These are phyloP conservation scores for Ganoderma leucocontextum DNA, from an alignment of 1,284 basidiomycete genomes.

Conservation along the genomic window DNA sequence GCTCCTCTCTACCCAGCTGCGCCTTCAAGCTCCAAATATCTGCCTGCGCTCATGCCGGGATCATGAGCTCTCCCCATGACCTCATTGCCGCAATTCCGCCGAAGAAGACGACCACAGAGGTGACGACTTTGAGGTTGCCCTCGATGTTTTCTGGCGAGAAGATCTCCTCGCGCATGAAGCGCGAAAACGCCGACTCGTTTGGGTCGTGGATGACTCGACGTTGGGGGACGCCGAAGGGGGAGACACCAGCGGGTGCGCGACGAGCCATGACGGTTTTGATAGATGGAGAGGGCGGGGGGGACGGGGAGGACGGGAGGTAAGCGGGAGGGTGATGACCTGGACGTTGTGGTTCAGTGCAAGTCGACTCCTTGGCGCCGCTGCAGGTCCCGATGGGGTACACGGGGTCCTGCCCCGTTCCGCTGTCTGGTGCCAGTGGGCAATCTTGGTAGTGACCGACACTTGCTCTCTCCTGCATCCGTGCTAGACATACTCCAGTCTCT, in stretches of 20 bases:
- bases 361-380: too few species aligned
- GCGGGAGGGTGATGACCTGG: conserved; percentile 17
- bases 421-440: neutral
- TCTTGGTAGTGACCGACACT: neutral
- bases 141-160: conserved; percentile 74
- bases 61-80: conserved; percentile 78
- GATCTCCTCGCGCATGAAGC: conserved; percentile 72
- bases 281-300: neutral
- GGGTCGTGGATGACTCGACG: conserved; percentile 52
- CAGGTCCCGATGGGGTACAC: too few species aligned
- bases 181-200: conserved; percentile 65
- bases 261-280: conserved; percentile 62
- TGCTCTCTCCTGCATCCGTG: neutral
- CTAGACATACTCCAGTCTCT: too few species aligned
- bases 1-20: neutral
- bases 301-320: neutral
- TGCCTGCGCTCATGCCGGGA: conserved; percentile 57
- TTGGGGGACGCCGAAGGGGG: conserved; percentile 54
- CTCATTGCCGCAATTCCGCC: conserved; percentile 71
- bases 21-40: neutral
- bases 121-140: conserved; percentile 74
- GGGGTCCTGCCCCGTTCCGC: conserved; percentile 1
- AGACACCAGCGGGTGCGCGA: conserved; percentile 65
- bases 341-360: too few species aligned
- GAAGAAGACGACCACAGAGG: conserved; percentile 69